A percentile compares a stretch with the other conserved stretches of the same genome.
Conservation (phyloP, 768 basidiomycete genomes). For the Tylopilus vinaceipallidus region DNA sequence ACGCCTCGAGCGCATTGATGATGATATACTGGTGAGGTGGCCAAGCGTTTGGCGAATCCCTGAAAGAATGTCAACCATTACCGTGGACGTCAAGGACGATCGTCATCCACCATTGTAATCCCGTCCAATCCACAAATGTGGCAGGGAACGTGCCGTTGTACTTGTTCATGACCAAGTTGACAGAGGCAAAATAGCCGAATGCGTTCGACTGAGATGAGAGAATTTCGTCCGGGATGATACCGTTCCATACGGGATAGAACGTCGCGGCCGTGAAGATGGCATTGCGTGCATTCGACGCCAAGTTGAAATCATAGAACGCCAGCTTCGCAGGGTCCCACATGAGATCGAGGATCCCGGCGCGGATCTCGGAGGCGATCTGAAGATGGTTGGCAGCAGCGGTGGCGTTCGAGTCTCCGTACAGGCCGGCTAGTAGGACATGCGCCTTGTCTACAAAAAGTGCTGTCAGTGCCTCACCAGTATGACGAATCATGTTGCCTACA, state of each 20-base stretch:
- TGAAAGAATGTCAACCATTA: constrained; percentile 26
- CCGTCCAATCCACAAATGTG: constrained; percentile 69
- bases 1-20: constrained; percentile 69
- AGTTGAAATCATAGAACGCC: constrained; percentile 92
- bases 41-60: constrained; percentile 90
- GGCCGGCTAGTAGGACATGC: constrained; percentile 54
- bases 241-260: constrained; percentile 86
- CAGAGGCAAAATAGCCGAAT: constrained; percentile 67
- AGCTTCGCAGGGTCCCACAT: constrained; percentile 80
- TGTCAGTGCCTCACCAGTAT: neutral
- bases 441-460: constrained; percentile 54
- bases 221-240: constrained; percentile 76
- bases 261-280: constrained; percentile 66
- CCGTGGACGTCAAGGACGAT: neutral
- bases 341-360: constrained; percentile 77
- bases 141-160: constrained; percentile 88
- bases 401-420: constrained; percentile 53
- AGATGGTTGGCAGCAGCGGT: constrained; percentile 49
- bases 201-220: constrained; percentile 54
- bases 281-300: constrained; percentile 63
- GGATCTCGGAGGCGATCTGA: constrained; percentile 53
- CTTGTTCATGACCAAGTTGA: constrained; percentile 76
- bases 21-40: constrained; percentile 83
- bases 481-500: constrained; percentile 45
- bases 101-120: constrained; percentile 70